Conservation (phyloP, 164 flowering plant species). For the Kingdonia uniflora region DNA sequence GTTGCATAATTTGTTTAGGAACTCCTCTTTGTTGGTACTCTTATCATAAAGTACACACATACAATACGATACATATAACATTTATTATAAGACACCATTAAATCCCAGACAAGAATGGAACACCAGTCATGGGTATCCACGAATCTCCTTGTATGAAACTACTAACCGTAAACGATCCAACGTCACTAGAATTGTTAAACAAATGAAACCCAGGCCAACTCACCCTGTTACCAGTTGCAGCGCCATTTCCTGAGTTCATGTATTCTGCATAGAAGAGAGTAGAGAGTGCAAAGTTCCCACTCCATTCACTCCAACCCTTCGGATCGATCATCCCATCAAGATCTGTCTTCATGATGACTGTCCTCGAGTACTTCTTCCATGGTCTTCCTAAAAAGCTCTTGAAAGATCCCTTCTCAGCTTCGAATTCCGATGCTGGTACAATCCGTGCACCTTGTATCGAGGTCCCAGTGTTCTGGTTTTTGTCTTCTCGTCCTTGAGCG, state of each 20-base stretch:
- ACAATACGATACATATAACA: no score
- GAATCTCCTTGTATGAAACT: conserved; percentile 38
- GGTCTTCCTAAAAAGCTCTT: conserved; percentile 49
- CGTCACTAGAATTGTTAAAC: conserved; percentile 21
- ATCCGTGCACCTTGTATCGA: conserved; percentile 35
- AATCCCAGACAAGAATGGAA: conserved; percentile 32
- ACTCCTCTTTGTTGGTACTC: no score
- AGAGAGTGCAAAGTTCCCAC: conserved; percentile 30
- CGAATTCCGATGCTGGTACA: conserved; percentile 26
- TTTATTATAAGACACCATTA: background rate
- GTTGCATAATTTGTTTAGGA: no score
- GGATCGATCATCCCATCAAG: conserved; percentile 47
- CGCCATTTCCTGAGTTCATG: conserved; percentile 46
- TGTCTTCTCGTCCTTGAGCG: conserved; percentile 46
- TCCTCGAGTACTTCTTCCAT: conserved; percentile 54
- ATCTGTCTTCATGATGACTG: conserved; percentile 37
- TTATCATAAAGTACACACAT: no score
- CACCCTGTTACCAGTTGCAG: conserved; percentile 29
- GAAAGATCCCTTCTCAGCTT: conserved; percentile 14
- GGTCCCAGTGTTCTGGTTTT: conserved; percentile 40
- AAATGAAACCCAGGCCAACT: conserved; percentile 65
- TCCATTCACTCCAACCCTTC: conserved; percentile 52
- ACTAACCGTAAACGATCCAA: conserved; percentile 26
- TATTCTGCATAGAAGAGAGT: conserved; percentile 52
- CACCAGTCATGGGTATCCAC: conserved; percentile 54